Conservation (phyloP, 352 stramenopile species). For the Stramenopiles sp. region DNA sequence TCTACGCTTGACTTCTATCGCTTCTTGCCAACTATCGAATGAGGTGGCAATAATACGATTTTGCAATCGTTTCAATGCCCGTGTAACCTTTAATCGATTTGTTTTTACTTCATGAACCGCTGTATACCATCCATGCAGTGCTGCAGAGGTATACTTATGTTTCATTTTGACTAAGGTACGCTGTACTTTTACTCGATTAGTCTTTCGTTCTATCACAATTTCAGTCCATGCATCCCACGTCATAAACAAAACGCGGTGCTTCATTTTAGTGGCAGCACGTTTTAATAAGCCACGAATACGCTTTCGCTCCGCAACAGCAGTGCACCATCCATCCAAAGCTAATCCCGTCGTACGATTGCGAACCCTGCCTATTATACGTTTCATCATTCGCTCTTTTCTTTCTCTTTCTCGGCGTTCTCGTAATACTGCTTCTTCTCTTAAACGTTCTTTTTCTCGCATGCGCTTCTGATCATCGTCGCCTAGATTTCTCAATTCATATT, state of each 20-base stretch:
- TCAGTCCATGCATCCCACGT: slow-evolving; percentile 4
- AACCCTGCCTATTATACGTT: background rate
- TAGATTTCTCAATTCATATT: background rate
- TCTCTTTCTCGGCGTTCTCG: background rate
- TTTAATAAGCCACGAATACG: background rate
- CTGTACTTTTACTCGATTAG: background rate
- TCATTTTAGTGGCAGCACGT: background rate
- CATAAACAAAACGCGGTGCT: background rate
- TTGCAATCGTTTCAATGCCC: background rate
- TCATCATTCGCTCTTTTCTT: background rate
- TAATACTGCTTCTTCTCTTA: background rate
- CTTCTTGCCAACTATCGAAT: slow-evolving; percentile 5
- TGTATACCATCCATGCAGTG: background rate
- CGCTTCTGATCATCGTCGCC: background rate
- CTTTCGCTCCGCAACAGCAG: background rate
- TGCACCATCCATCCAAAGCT: background rate
- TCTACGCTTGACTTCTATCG: background rate
- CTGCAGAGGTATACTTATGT: background rate
- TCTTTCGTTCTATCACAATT: background rate
- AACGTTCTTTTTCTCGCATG: background rate
- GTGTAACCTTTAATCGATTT: background rate
- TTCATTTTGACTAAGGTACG: background rate
- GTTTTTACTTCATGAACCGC: background rate
- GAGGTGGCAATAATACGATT: background rate
- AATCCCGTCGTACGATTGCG: background rate